Base-by-base conservation (phyloP, 176 grass and related monocot species). In the Rhynchospora tenuis region DNA sequence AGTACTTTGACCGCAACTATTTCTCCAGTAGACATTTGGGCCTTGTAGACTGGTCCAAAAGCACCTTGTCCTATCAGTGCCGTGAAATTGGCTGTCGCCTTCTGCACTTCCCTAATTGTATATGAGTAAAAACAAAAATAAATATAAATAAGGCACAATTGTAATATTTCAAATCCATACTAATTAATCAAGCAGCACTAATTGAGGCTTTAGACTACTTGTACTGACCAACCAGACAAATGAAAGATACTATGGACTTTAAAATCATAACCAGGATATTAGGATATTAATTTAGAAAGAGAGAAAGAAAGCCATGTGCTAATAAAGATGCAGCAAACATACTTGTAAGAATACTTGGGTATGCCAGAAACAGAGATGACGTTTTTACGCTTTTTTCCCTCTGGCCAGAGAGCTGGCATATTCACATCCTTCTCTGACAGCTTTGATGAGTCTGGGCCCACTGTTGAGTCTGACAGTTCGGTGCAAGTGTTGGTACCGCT, bases 41-140 rank as follows among this genome's bases (percentile, higher is more conserved):
- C 96, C 90, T 93, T 99, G 81, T 93, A 99, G 71, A 99, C 93
- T 82, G 93, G 84, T 62, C 96, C 96, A 86, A 93, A 99, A 76
- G 96, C 89, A 75, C 96, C 96, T 84, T 95, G 89, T 9, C 96
- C 96, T 78, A 99, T 80, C 48, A 99, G 19, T 86, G 91, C 91
- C 68, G 93, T 99, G 88, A 99, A 99, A 88, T 95, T 93, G 68
- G 79, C 55, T 46, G 96, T 99, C 22, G 89, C 93, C 82, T 95
- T 99, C 79, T 95, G 89, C 60, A 99, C 66, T 82, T 99, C 96
- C 89, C 96, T 99, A 84, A 79, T 59, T 79, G 85, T 48, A 82
- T 55, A 78, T 57, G 19, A 80, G 17, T 57, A 64, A 64, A 63
- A 60, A 82, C 6, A 75, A 23, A 2, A 43, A 12, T 63, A 81